Percentiles rank a stretch among this genome's conserved stretches.
phyloP scores from a whole-genome alignment of 192 early-diverging fungal species.

The Gigaspora rosea region DNA sequence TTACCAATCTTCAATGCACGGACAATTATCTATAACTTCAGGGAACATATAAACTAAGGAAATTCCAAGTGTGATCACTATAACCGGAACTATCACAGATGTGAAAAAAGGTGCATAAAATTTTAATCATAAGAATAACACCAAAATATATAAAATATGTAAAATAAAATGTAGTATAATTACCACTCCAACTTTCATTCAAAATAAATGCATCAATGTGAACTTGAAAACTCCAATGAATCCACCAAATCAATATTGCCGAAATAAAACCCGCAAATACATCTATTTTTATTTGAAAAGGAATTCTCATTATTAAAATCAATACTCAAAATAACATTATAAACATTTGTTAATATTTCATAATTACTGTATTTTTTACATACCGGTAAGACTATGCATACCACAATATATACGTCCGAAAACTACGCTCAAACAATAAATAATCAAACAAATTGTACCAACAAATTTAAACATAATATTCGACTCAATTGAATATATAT shows the following conservation, averaged over 20 bases:
- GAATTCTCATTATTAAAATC: not conserved
- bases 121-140: not conserved
- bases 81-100: conserved; percentile 30
- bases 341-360: not conserved
- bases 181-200: conserved; percentile 39
- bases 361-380: not conserved
- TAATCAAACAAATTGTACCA: conserved; percentile 39
- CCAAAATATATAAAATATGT: not conserved
- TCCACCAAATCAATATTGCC: conserved; percentile 59
- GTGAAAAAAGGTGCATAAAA: too few relatives aligned
- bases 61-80: conserved; percentile 32
- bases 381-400: conserved; percentile 75
- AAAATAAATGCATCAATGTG: conserved; percentile 39
- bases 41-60: conserved; percentile 51
- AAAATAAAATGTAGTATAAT: not conserved
- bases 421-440: conserved; percentile 66
- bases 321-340: not conserved
- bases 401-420: conserved; percentile 83
- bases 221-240: conserved; percentile 55
- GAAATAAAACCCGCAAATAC: conserved; percentile 69
- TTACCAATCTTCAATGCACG: conserved; percentile 72
- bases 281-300: conserved; percentile 51
- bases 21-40: conserved; percentile 71
- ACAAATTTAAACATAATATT: conserved; percentile 45
- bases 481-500: conserved; percentile 45